Evolutionary conservation across 2,329 filamentous ascomycete genomes (phyloP).

Genomic region (Graphiopsis chlorocephala): DNA sequence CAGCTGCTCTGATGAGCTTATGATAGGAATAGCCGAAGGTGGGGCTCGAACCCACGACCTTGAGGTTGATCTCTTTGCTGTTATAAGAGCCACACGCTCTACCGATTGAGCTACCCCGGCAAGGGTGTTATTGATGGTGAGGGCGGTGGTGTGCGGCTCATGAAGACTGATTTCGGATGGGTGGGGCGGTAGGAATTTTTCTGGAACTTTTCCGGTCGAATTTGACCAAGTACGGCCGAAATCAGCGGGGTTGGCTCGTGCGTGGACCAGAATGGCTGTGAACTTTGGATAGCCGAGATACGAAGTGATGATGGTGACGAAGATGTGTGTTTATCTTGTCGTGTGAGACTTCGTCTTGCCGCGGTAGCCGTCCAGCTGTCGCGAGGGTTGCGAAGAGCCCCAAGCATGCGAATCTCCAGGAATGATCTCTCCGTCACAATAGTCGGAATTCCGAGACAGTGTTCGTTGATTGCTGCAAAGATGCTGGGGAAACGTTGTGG

Average conservation of each 20-base stretch:
- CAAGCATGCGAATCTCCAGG: neutral
- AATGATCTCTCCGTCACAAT: neutral
- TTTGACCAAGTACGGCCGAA: neutral
- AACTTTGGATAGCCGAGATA: neutral
- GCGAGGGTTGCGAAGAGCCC: neutral
- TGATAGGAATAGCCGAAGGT: conserved; percentile 6
- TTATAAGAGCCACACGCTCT: conserved; percentile 53
- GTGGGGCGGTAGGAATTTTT: neutral
- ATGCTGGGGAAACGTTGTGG: neutral
- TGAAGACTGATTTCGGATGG: neutral
- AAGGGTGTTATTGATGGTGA: conserved; percentile 1
- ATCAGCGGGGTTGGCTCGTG: neutral
- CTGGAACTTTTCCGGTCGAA: neutral
- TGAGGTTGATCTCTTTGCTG: conserved; percentile 7
- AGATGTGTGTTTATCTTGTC: neutral
- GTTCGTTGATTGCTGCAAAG: neutral
- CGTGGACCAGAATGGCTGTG: neutral
- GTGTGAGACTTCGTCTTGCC: neutral
- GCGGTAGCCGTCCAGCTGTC: neutral
- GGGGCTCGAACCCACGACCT: conserved; percentile 7
- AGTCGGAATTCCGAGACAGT: neutral
- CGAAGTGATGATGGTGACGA: neutral
- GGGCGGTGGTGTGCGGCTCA: neutral
- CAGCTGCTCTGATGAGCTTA: neutral
- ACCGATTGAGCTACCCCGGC: conserved; percentile 53